Evolutionary conservation across 441 rosid species (phyloP).

Genomic region (Gossypium armourianum): DNA sequence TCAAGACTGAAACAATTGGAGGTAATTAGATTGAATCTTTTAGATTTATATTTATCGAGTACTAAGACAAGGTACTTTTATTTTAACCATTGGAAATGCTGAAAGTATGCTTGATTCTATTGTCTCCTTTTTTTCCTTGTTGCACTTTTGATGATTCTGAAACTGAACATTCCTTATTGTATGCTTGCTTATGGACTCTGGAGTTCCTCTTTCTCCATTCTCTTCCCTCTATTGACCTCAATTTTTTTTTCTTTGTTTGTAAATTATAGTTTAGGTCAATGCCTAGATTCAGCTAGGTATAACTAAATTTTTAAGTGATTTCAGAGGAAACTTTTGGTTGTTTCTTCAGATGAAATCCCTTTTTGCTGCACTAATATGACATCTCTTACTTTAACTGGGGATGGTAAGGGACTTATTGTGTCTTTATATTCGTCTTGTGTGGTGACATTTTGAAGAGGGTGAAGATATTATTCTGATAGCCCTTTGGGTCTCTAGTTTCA

Average conservation of each 20-base stretch:
- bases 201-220: not conserved
- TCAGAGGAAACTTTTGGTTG: not conserved
- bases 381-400: not conserved
- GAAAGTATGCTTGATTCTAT: not conserved
- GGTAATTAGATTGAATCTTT: conserved; percentile 39
- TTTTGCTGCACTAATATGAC: not conserved
- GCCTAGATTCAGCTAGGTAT: not conserved
- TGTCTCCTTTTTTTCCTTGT: not conserved
- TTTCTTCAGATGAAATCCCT: not conserved
- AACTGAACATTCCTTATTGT: not conserved
- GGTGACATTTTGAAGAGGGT: not conserved
- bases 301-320: not conserved
- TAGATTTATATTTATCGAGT: not conserved
- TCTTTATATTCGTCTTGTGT: not conserved
- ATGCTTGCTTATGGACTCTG: not conserved
- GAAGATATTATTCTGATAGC: not conserved
- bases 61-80: not conserved
- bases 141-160: not conserved
- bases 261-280: not conserved
- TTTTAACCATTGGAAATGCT: not conserved
- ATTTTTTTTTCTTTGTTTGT: not conserved
- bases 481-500: not conserved
- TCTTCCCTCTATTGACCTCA: not conserved
- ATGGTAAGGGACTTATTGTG: not conserved
- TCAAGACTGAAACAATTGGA: conserved; percentile 55